Base-by-base conservation (phyloP, 2,329 filamentous ascomycete genomes). In the Aspergillus puulaauensis region DNA sequence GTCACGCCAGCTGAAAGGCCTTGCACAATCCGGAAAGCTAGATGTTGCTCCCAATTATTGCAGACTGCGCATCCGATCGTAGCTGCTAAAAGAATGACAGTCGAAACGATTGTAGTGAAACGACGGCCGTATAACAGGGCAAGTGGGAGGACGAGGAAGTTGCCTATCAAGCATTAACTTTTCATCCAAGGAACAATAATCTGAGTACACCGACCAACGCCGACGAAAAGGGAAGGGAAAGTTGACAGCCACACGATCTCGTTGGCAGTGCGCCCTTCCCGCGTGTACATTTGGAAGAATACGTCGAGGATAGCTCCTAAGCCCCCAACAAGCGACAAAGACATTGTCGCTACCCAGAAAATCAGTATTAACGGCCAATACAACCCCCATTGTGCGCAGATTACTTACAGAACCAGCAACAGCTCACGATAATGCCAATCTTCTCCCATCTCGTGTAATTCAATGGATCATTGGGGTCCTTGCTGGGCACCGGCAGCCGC, bases 201-300 rank as follows among this genome's bases (percentile, higher is more conserved):
- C 5, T 19, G 12, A 15, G 5, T 37, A n/a, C 6, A 19, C 66
- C 61, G 61, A 69, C 74, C 75, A 24, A 77, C 65, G 17, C 74
- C 74, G 50, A 77, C 75, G 54, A 76, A 75, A 7, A 78, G 60
- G 2, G 73, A 72, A 0, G 75, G 75, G 41, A 74, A 72, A 0
- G 73, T 77, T 1, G 70, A 64, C n/a, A 77, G 56, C 61, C 72
- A 69, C 44, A 71, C 68, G 2, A 75, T 64, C 12, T 76, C 43
- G 9, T 62, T 64, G 45, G 24, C 65, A 61, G 39, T 74, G 61
- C 54, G 66, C 4, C 66, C 66, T 37, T 63, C 56, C 8, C 54
- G 61, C 1, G 57, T 54, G 48, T 76, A 77, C 7, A 72, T 58
- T 44, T 64, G 59, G 27, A 74, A 66, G 55, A 76, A 74, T 15